phyloP scores from a whole-genome alignment of 345 rosid species.

The Sisymbrium altissimum region DNA sequence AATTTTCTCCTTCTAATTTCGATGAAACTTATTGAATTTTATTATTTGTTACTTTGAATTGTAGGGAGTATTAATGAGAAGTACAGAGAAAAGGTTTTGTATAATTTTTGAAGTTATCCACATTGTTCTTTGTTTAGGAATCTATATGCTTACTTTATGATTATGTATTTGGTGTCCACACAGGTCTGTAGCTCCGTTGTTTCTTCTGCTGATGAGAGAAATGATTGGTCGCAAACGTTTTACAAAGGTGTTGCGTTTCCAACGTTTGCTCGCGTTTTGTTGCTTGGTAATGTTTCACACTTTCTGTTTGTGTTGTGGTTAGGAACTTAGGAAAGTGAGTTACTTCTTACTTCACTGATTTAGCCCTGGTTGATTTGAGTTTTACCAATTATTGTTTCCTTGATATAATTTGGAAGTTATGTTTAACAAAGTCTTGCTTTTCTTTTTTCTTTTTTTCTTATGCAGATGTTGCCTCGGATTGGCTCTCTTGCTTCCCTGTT shows the following conservation, averaged over 20 bases:
- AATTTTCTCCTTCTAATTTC: background rate
- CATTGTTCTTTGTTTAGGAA: background rate
- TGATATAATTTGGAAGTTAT: background rate
- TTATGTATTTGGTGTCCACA: conserved; percentile 1
- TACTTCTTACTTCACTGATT: background rate
- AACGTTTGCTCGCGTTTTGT: conserved; percentile 58
- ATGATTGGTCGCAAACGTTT: conserved; percentile 49
- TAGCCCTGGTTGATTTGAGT: background rate
- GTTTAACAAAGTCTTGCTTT: background rate
- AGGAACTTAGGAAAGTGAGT: too few species aligned
- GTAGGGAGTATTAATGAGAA: conserved; percentile 52
- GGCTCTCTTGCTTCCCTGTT: conserved; percentile 86
- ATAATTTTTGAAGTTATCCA: background rate
- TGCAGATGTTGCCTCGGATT: conserved; percentile 85
- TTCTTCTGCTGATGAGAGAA: conserved; percentile 51
- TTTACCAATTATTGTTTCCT: background rate
- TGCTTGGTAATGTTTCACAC: conserved; percentile 47
- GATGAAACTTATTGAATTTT: background rate
- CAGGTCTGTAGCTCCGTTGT: conserved; percentile 43
- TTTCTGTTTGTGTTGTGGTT: background rate
- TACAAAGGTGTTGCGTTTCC: conserved; percentile 78
- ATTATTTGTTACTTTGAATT: background rate
- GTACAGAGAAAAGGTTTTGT: conserved; percentile 49
- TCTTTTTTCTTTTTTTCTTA: background rate
- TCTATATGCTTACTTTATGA: background rate